Evolutionary conservation across 306 rosid species (phyloP), one percentile per base, ranked within the genome.

Genomic region (Quercus mongolica): DNA sequence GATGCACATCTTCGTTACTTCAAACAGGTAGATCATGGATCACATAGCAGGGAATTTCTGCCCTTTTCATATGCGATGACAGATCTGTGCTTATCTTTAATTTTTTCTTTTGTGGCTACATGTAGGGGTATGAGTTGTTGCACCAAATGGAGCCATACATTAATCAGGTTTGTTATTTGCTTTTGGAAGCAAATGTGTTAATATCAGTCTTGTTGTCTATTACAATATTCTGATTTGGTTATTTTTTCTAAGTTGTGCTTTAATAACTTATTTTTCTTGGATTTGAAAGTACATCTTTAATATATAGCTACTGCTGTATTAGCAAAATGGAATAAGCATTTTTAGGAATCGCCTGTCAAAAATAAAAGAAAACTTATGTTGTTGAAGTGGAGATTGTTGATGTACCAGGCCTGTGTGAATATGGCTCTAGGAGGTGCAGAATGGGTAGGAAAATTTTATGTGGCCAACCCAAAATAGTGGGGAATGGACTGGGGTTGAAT

Each of bases 1-100:
- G 99, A 96, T 78, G 99, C 99, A 0, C 99, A 96, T 87, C 96
- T 96, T 80, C 97, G 98, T 77, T 96, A 96, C 87, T 96, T 96
- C 86, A 96, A 96, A 86, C 99, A 96, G 94, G 99, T 89, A 69
- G 76, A 76, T 77, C 56, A 67, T 89, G 69, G 74, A 76, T 77
- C 56, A 70, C 69, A 59, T 80, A 80, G 74, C 78, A 76, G 58
- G 25, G 59, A 65, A 13, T 80, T 26, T 70, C 51, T 79, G 15
- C 79, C 25, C 71, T 67, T 74, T 63, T 31, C 78, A 49, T 56
- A 26, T 64, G 69, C 67, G 38, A 68, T 75, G 25, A 73, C 69
- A 14, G 71, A 62, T 5, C 69, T 59, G 17, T 84, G 72, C 73
- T 52, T 62, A 58, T 69, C 77, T 85, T 30, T 15, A 58, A 25